These are phyloP conservation scores for Boletus reticuloceps DNA, from an alignment of 768 basidiomycete genomes.

Conservation along the genomic window DNA sequence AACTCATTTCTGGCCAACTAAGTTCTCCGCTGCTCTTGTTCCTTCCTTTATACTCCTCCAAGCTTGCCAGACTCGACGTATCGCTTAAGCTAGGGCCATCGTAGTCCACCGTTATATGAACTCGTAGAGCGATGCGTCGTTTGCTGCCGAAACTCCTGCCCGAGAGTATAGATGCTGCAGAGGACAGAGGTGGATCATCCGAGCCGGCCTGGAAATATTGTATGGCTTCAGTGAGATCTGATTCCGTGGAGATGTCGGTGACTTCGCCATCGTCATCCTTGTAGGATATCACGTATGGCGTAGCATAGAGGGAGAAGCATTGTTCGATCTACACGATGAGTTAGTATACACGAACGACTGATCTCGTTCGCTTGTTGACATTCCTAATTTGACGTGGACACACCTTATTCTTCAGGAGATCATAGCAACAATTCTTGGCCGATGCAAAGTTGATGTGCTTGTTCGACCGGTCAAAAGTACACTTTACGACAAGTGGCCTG, in stretches of 20 bases:
- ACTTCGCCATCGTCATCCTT: slow-evolving; percentile 88
- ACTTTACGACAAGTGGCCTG: slow-evolving; percentile 79
- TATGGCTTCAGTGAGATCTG: slow-evolving; percentile 83
- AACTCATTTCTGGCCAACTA: slow-evolving; percentile 45
- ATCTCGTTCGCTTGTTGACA: background rate
- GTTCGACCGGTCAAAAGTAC: slow-evolving; percentile 69
- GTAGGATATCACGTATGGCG: slow-evolving; percentile 73
- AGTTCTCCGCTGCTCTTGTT: slow-evolving; percentile 53
- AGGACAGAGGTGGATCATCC: slow-evolving; percentile 71
- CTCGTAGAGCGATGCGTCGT: slow-evolving; percentile 75
- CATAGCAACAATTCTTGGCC: slow-evolving; percentile 75
- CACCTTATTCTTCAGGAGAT: slow-evolving; percentile 72
- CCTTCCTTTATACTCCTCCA: slow-evolving; percentile 65
- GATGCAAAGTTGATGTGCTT: slow-evolving; percentile 80
- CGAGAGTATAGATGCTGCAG: slow-evolving; percentile 71
- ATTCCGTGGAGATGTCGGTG: slow-evolving; percentile 63
- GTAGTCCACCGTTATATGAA: slow-evolving; percentile 81
- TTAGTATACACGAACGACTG: background rate
- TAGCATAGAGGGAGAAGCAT: slow-evolving; percentile 71
- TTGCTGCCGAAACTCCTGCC: slow-evolving; percentile 58
- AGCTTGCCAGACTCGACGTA: slow-evolving; percentile 74
- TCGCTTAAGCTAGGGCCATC: slow-evolving; percentile 92
- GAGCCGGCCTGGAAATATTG: slow-evolving; percentile 75
- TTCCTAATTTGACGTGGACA: slow-evolving; percentile 15
- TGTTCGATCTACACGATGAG: slow-evolving; percentile 65